These are phyloP conservation scores for Cordyceps farinosa DNA, from an alignment of 2,329 filamentous ascomycete species.

Conservation along the genomic window DNA sequence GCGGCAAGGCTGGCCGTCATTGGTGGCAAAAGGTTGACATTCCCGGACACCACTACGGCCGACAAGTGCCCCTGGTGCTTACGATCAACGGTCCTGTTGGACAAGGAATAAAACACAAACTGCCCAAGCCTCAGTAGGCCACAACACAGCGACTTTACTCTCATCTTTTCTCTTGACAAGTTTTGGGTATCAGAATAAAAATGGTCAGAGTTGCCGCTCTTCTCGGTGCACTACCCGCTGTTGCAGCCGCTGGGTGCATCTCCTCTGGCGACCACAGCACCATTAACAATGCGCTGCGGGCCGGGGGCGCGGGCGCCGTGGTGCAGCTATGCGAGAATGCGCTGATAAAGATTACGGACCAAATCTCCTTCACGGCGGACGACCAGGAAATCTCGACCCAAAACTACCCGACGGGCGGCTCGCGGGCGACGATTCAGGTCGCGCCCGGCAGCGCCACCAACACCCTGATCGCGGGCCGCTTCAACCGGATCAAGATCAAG, in stretches of 20 bases:
- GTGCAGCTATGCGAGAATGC: slow-evolving; percentile 24
- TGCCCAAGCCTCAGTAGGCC: too few species aligned
- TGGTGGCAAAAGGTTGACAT: background rate
- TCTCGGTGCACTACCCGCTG: background rate
- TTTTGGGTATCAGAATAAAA: background rate
- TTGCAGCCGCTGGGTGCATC: slow-evolving; percentile 20
- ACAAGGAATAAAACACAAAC: background rate
- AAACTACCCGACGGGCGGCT: slow-evolving; percentile 24
- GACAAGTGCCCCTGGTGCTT: background rate
- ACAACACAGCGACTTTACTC: too few species aligned
- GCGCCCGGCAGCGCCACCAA: slow-evolving; percentile 23
- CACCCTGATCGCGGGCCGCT: slow-evolving; percentile 23
- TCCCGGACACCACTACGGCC: background rate
- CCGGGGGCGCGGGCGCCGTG: slow-evolving; percentile 21
- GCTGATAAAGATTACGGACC: slow-evolving; percentile 20
- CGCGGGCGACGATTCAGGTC: slow-evolving; percentile 25
- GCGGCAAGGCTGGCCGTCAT: background rate
- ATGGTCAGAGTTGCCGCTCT: slow-evolving; percentile 1
- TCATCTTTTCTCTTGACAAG: too few species aligned
- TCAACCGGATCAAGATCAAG: slow-evolving; percentile 23
- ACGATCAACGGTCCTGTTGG: too few species aligned
- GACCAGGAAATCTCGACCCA: slow-evolving; percentile 27
- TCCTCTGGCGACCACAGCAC: slow-evolving; percentile 22
- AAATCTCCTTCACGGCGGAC: slow-evolving; percentile 24
- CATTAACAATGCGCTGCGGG: slow-evolving; percentile 21